Conservation (phyloP, 2,329 filamentous ascomycete species). For the Calonectria montana region DNA sequence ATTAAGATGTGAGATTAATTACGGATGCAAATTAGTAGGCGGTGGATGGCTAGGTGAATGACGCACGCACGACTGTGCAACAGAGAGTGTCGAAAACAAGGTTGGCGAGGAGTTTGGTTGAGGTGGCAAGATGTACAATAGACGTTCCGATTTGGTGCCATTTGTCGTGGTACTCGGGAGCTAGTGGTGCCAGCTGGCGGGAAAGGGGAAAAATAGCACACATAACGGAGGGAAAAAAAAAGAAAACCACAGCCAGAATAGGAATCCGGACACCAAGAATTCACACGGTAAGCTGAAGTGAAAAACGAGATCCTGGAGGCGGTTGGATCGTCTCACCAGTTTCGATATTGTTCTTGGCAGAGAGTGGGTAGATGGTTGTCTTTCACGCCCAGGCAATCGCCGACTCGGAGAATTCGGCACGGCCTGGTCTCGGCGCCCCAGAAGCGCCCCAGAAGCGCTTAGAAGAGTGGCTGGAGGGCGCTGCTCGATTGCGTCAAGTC, state of each 20-base stretch:
- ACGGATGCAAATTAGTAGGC: not conserved
- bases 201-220: not conserved
- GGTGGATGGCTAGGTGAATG: not conserved
- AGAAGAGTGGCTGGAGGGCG: not conserved
- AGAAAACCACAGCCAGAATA: not conserved
- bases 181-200: not conserved
- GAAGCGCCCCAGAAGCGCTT: not conserved
- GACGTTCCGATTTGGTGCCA: not conserved
- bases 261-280: not conserved
- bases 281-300: not conserved
- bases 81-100: slow-evolving; percentile 4
- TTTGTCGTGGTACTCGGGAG: not conserved
- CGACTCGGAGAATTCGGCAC: slow-evolving; percentile 10
- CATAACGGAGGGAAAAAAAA: too few relatives aligned
- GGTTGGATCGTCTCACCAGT: not conserved
- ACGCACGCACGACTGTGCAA: not conserved
- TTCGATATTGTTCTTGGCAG: not conserved
- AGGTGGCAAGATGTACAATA: not conserved
- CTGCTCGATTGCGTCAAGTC: not conserved
- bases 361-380: not conserved
- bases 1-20: not conserved
- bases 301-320: not conserved
- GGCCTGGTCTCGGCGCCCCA: slow-evolving; percentile 7
- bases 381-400: too few relatives aligned
- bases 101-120: slow-evolving; percentile 1